Percentiles rank a stretch among this genome's conserved stretches.
Evolutionary conservation across 225 moss, liverwort and hornwort genomes (phyloP).

Genomic region (Physcomitrellopsis africana): DNA sequence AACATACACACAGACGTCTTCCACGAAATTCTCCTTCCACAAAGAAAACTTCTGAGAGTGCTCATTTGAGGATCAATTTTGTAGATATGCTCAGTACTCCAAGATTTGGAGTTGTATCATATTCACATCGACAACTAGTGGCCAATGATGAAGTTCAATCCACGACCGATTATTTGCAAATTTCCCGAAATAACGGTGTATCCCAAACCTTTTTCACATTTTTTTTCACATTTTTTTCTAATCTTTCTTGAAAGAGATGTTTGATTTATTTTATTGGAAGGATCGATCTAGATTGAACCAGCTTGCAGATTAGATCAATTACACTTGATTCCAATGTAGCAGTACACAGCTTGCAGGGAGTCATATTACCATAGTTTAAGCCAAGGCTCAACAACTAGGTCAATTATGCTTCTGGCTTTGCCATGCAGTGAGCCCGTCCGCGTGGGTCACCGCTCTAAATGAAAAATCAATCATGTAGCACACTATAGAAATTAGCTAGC

Average conservation of each 20-base stretch:
- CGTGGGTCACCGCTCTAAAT: no score
- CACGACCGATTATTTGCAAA: slow-evolving; percentile 29
- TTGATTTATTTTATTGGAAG: no score
- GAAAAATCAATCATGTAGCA: no score
- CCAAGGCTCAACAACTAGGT: slow-evolving; percentile 23
- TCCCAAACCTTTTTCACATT: slow-evolving; percentile 10
- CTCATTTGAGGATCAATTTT: slow-evolving; percentile 10
- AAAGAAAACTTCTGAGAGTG: slow-evolving; percentile 86
- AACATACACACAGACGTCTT: slow-evolving; percentile 79
- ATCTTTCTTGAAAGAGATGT: slow-evolving; percentile 11
- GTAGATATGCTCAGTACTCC: slow-evolving; percentile 41
- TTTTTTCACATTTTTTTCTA: slow-evolving; percentile 1
- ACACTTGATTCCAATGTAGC: slow-evolving; percentile 25
- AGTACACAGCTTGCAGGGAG: slow-evolving; percentile 26
- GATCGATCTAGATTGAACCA: neutral
- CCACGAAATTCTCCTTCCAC: slow-evolving; percentile 92
- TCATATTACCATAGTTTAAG: slow-evolving; percentile 28
- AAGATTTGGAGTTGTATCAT: slow-evolving; percentile 36
- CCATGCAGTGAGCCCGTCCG: slow-evolving; percentile 1
- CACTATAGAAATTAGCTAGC: no score
- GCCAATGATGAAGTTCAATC: slow-evolving; percentile 15
- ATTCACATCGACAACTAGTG: slow-evolving; percentile 38
- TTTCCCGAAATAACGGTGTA: slow-evolving; percentile 23
- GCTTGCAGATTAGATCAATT: slow-evolving; percentile 7
- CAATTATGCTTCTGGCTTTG: slow-evolving; percentile 28